Evolutionary conservation across 208 protist genomes (phyloP), one percentile per base, ranked within the genome.

Genomic region (Wallacemonas rigidus): DNA sequence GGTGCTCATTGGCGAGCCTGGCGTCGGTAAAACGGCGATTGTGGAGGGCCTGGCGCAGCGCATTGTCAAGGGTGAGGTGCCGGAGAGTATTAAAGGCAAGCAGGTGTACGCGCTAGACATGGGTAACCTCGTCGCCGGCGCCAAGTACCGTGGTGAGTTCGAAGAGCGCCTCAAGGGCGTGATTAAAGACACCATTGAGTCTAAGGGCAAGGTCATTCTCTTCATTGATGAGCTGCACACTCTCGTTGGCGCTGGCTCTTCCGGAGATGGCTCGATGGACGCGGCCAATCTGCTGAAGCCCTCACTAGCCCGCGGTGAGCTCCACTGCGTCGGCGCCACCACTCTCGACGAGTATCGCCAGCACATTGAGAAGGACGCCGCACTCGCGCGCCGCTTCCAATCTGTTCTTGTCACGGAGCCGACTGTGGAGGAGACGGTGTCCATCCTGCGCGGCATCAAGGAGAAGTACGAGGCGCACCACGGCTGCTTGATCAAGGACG

Each of bases 171-270:
- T 99, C 40, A 99, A 99, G 90, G 94, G 90, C 0, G 97, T 99
- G 17, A 85, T 99, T 17, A 98, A 99, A 71, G 99, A 99, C 71
- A 98, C 99, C 5, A 95, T 97, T 65, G 90, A 98, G 12, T 81
- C 88, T 2, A 79, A 98, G 26, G 98, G 98, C n/a, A 88, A 93
- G 61, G 89, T 99, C 61, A 99, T 99, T 57, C 86, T 99, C 39
- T 99, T 99, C 83, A 99, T 99, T 82, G 99, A 99, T 77, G 99
- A 99, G 85, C 94, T 99, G 63, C 99, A 99, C 88, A 96, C 91
- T 6, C 79, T 99, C 2, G 82, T 99, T 11, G 99, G 99, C 44
- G 98, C 98, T 11, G 98, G 98, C 50, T 85, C 86, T 53, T 86
- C 86, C 14, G 88, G 91, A 12, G 96, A 98, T 58, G 95, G 97